A percentile compares a stretch with the other conserved stretches of the same genome.
These are phyloP conservation scores for Rhinocladiella similis DNA, from an alignment of 2,329 filamentous ascomycete genomes.

Conservation along the genomic window DNA sequence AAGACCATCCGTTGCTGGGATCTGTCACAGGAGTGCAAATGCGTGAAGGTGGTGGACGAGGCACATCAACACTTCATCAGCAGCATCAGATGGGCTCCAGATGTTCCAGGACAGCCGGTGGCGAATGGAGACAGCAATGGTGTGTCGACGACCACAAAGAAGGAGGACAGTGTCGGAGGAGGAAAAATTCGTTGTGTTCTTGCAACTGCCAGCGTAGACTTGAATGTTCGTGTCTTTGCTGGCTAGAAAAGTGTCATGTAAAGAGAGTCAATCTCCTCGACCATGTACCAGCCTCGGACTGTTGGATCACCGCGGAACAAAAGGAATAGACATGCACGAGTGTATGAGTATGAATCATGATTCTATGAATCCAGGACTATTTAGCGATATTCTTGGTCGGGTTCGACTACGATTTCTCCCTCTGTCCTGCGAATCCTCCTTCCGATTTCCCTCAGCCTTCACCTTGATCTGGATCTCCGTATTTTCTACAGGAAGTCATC, in stretches of 20 bases:
- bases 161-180: constrained; percentile 53
- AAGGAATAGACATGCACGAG: constrained; percentile 8
- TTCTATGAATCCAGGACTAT: constrained; percentile 7
- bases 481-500: not conserved
- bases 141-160: constrained; percentile 45
- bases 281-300: not conserved
- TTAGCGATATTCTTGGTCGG: not conserved
- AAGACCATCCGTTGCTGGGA: constrained; percentile 95
- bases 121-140: constrained; percentile 23
- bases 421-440: too few relatives aligned
- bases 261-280: constrained; percentile 1
- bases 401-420: too few relatives aligned
- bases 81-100: constrained; percentile 84
- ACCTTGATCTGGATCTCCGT: not conserved
- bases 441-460: too few relatives aligned
- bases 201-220: constrained; percentile 82
- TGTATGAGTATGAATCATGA: constrained; percentile 27
- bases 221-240: constrained; percentile 77
- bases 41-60: constrained; percentile 77
- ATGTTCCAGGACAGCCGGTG: constrained; percentile 42
- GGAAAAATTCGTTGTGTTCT: constrained; percentile 79
- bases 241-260: constrained; percentile 16
- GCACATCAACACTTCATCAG: constrained; percentile 83
- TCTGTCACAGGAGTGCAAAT: constrained; percentile 82
- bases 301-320: constrained; percentile 18